A percentile compares a stretch with the other conserved stretches of the same genome.
These are phyloP conservation scores for Centella asiatica DNA, from an alignment of 129 eudicot genomes.

Conservation along the genomic window DNA sequence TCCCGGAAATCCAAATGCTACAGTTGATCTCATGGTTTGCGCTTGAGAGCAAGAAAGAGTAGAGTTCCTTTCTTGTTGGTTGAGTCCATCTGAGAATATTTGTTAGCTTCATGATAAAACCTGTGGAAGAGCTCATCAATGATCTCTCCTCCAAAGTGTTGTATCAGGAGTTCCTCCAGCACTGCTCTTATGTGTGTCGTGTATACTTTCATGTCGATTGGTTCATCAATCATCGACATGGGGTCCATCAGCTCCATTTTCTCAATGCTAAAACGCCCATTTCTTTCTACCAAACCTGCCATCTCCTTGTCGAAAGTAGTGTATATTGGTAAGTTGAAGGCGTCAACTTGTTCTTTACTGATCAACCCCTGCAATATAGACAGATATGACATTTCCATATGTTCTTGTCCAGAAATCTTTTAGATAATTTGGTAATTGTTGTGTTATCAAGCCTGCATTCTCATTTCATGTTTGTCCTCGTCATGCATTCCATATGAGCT, in stretches of 20 bases:
- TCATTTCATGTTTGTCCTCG: background rate
- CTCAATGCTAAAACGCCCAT: slow-evolving; percentile 12
- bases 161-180: background rate
- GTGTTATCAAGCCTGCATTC: no score
- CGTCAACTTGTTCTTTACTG: slow-evolving; percentile 6
- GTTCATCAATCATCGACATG: background rate
- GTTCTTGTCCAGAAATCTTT: no score
- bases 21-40: background rate
- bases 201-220: background rate
- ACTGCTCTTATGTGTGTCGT: slow-evolving; percentile 3
- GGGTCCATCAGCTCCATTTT: background rate
- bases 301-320: slow-evolving; percentile 1
- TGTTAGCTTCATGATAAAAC: background rate
- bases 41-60: slow-evolving; percentile 10
- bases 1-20: no score
- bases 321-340: slow-evolving; percentile 12
- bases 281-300: background rate
- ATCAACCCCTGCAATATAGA: slow-evolving; percentile 4
- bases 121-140: slow-evolving; percentile 9
- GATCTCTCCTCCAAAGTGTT: slow-evolving; percentile 13
- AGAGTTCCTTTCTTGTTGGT: background rate
- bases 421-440: no score
- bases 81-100: background rate
- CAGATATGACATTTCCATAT: no score
- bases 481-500: background rate